Evolutionary conservation across 768 basidiomycete species (phyloP), one percentile per base, ranked within the genome.

Genomic region (Termitomyces sp.): DNA sequence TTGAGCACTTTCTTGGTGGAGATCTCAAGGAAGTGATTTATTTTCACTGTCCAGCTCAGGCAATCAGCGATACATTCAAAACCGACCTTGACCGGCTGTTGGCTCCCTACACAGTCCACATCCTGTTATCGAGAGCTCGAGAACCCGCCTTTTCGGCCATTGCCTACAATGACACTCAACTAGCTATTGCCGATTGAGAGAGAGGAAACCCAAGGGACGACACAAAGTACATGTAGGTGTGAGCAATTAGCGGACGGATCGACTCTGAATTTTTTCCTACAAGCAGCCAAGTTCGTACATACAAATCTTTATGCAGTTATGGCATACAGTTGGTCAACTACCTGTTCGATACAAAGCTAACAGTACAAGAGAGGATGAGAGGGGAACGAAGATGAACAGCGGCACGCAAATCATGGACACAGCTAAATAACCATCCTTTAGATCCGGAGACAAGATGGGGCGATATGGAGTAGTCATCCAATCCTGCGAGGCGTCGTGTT

Each of bases 401-500:
- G 24, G 12, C 54, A 55, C 32, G 40, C 39, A 59, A 33, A 60
- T 20, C 46, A 59, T n/a, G 33, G 49, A 48, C 36, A 28, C 40
- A n/a, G 32, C 28, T 32, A 50, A 42, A 60, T 38, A 54, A 52
- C 51, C 60, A 45, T 56, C 42, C 51, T 59, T 58, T 46, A 38
- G 32, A 45, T 59, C 51, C 52, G 35, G 15, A 58, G 35, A 38
- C 39, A 42, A 40, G 8, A 42, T 55, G 5, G 6, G n/a, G 54
- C 22, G 39, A 55, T 7, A 40, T 24, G 55, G 52, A 15, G 38
- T 38, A 57, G 13, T 54, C 52, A 64, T 24, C 58, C 56, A 36
- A 66, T 57, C 45, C 67, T 61, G 33, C 71, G 67, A 28, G 64
- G 60, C 9, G 71, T 60, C 39, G 65, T 66, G 51, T 51, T 71